Evolutionary conservation across 2,329 filamentous ascomycete genomes (phyloP).

Genomic region (Botrytis cinerea): DNA sequence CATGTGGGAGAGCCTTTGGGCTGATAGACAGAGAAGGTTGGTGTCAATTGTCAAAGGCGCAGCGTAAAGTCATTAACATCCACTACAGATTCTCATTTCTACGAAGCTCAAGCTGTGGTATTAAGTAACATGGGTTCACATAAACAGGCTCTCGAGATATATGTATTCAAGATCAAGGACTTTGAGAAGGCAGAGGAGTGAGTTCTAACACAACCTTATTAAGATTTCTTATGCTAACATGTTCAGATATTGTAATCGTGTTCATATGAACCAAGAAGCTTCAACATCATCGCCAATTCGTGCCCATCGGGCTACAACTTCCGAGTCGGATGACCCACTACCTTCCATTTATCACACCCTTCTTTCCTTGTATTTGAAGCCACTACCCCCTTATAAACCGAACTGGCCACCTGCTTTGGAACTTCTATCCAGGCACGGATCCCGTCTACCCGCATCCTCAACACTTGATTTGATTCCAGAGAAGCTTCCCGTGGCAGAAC

Average conservation of each 20-base stretch:
- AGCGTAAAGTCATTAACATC: constrained; percentile 25
- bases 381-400: constrained; percentile 69
- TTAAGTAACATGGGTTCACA: constrained; percentile 95
- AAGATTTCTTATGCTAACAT: constrained; percentile 29
- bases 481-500: constrained; percentile 71
- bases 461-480: constrained; percentile 86
- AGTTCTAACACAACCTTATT: constrained; percentile 40
- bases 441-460: constrained; percentile 82
- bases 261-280: constrained; percentile 64
- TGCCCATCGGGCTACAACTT: constrained; percentile 44
- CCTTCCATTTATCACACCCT: constrained; percentile 91
- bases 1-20: constrained; percentile 72
- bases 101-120: constrained; percentile 85
- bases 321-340: constrained; percentile 54
- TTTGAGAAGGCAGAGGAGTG: constrained; percentile 91
- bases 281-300: constrained; percentile 41
- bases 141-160: constrained; percentile 94
- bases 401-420: constrained; percentile 79
- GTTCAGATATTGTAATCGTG: constrained; percentile 80
- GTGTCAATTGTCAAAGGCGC: constrained; percentile 36
- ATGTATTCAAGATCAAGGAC: constrained; percentile 90
- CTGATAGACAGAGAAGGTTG: constrained; percentile 78
- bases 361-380: constrained; percentile 84
- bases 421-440: constrained; percentile 88
- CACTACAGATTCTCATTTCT: constrained; percentile 73